These are phyloP conservation scores for Nakataea oryzae DNA, from an alignment of 2,329 filamentous ascomycete genomes.

Conservation along the genomic window DNA sequence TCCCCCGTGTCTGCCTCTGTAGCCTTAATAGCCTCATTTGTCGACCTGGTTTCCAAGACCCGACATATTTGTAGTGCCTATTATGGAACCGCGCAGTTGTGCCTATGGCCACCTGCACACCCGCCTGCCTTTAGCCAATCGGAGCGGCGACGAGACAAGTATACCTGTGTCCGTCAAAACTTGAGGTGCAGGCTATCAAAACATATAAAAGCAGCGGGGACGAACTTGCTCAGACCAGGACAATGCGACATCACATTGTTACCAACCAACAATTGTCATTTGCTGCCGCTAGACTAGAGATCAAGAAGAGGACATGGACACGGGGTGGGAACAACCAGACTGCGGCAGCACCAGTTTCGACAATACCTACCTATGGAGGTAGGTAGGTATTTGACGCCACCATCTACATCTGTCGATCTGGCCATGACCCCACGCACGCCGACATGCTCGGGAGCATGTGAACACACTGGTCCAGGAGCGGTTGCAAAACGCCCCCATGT, in stretches of 20 bases:
- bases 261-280: no score
- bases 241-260: no score
- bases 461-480: neutral
- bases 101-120: neutral
- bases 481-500: neutral
- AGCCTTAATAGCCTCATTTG: neutral
- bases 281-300: neutral
- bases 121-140: no score
- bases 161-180: no score
- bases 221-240: no score
- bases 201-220: no score
- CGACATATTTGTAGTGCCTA: neutral
- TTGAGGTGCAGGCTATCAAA: no score
- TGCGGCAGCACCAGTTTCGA: neutral
- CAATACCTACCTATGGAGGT: no score
- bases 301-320: neutral
- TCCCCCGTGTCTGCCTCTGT: no score
- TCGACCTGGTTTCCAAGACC: neutral
- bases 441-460: neutral
- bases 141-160: no score
- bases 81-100: neutral
- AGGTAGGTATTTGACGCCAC: no score
- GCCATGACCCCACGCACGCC: neutral
- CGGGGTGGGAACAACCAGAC: neutral
- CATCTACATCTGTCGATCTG: neutral